Evolutionary conservation across 2,329 filamentous ascomycete genomes (phyloP).

Genomic region (Waltergamsia citrina): DNA sequence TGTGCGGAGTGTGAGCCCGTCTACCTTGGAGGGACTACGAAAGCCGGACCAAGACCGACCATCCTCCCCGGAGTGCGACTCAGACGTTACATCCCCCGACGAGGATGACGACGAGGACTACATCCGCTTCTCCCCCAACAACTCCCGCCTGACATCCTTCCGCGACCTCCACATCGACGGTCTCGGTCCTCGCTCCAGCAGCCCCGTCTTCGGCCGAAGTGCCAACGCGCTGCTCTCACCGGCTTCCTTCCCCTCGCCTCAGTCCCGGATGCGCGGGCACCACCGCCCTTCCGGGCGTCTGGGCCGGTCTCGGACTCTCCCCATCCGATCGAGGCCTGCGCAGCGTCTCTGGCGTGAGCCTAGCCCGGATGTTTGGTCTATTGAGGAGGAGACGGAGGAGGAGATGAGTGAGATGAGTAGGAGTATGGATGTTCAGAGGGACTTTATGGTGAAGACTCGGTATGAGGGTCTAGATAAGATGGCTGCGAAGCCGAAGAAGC

Average conservation of each 20-base stretch:
- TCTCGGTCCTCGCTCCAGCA: constrained; percentile 17
- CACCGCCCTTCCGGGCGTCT: constrained; percentile 9
- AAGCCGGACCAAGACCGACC: constrained; percentile 21
- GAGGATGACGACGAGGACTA: constrained; percentile 41
- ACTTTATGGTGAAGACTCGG: constrained; percentile 13
- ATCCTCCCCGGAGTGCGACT: constrained; percentile 24
- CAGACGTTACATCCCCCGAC: constrained; percentile 32
- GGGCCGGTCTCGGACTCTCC: constrained; percentile 14
- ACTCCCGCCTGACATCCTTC: constrained; percentile 29
- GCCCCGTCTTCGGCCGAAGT: constrained; percentile 16
- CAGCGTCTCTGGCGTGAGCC: constrained; percentile 46
- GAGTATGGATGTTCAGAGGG: constrained; percentile 11
- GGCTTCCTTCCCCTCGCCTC: constrained; percentile 15
- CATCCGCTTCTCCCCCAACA: constrained; percentile 34
- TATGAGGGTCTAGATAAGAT: constrained; percentile 19
- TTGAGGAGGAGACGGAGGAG: constrained; percentile 49
- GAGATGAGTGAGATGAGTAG: constrained; percentile 34
- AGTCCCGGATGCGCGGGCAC: constrained; percentile 17
- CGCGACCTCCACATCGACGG: constrained; percentile 30
- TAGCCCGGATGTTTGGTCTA: constrained; percentile 50
- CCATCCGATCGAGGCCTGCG: constrained; percentile 23
- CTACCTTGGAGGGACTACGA: constrained; percentile 40
- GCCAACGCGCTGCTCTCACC: constrained; percentile 21
- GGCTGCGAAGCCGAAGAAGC: constrained; percentile 44
- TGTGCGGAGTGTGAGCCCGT: constrained; percentile 47